Percentiles rank a stretch among this genome's conserved stretches.
Evolutionary conservation across 2,329 filamentous ascomycete genomes (phyloP).

Genomic region (Rutstroemia sp.): DNA sequence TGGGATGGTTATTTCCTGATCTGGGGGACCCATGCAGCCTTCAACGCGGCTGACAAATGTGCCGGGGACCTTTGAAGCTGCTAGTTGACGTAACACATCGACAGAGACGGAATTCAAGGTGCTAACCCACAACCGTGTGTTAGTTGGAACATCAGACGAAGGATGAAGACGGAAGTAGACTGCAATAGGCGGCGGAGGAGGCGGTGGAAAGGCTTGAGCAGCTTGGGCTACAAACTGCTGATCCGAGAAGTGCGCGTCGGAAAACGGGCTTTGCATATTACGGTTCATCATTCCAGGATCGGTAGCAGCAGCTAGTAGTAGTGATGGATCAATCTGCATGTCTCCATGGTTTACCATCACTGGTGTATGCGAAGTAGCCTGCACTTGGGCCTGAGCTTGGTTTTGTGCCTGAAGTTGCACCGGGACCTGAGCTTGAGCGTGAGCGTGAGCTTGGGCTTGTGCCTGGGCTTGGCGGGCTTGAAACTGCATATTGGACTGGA

Average conservation of each 20-base stretch:
- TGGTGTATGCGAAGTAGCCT: slow-evolving; percentile 17
- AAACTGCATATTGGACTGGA: slow-evolving; percentile 13
- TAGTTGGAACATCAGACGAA: slow-evolving; percentile 47
- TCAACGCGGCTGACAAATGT: slow-evolving; percentile 53
- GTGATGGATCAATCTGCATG: slow-evolving; percentile 56
- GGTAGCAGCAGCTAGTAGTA: slow-evolving; percentile 45
- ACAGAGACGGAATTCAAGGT: slow-evolving; percentile 50
- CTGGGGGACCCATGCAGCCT: slow-evolving; percentile 51
- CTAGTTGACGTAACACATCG: slow-evolving; percentile 54
- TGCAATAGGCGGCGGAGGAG: slow-evolving; percentile 37
- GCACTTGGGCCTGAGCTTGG: slow-evolving; percentile 17
- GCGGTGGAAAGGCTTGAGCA: slow-evolving; percentile 32
- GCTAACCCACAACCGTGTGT: slow-evolving; percentile 55
- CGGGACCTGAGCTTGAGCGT: slow-evolving; percentile 17
- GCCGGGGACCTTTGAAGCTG: slow-evolving; percentile 53
- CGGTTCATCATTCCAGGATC: slow-evolving; percentile 30
- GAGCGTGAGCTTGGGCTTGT: slow-evolving; percentile 15
- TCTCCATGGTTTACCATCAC: slow-evolving; percentile 37
- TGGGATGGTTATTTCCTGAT: slow-evolving; percentile 51
- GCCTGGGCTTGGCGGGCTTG: slow-evolving; percentile 12
- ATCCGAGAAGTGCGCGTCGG: slow-evolving; percentile 25
- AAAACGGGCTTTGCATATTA: slow-evolving; percentile 27
- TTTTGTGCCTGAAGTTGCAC: slow-evolving; percentile 16
- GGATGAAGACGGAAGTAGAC: slow-evolving; percentile 65
- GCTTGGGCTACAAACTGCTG: slow-evolving; percentile 32